phyloP scores from a whole-genome alignment of 805 yeast genomes.

The Kodamaea kakaduensis region DNA sequence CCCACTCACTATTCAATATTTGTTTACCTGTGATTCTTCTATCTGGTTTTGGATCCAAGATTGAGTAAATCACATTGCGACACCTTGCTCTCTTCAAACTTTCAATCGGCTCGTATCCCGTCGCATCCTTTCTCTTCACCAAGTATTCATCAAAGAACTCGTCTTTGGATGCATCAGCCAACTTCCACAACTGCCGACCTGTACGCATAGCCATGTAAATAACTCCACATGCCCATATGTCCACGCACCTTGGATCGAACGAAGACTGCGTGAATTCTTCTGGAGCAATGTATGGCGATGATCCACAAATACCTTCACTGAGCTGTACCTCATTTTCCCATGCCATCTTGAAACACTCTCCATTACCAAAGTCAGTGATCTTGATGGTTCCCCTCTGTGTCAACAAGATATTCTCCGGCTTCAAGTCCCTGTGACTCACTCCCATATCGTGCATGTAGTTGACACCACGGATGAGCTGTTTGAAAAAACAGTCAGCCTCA shows the following conservation, averaged over 20 bases:
- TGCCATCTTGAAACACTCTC: constrained; percentile 79
- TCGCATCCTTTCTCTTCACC: constrained; percentile 70
- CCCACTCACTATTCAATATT: constrained; percentile 92
- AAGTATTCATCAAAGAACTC: constrained; percentile 75
- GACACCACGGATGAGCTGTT: constrained; percentile 79
- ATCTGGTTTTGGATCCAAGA: constrained; percentile 85
- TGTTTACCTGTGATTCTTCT: constrained; percentile 87
- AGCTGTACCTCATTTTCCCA: constrained; percentile 73
- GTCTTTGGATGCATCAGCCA: constrained; percentile 71
- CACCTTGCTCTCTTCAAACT: constrained; percentile 79
- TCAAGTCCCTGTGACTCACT: constrained; percentile 83
- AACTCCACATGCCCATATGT: constrained; percentile 92
- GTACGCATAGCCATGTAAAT: constrained; percentile 93
- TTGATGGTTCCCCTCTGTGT: constrained; percentile 71
- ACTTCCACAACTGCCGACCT: constrained; percentile 89
- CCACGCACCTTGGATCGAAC: constrained; percentile 80
- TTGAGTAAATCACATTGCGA: constrained; percentile 87
- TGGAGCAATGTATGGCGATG: constrained; percentile 88
- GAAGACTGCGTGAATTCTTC: constrained; percentile 65
- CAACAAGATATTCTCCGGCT: constrained; percentile 78
- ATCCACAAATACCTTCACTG: constrained; percentile 77
- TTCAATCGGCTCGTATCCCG: constrained; percentile 93
- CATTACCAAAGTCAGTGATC: constrained; percentile 85
- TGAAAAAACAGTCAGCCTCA: constrained; percentile 89
- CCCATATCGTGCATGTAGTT: constrained; percentile 89